These are phyloP conservation scores for Cystobasidium ongulense DNA, from an alignment of 768 basidiomycete species.

Conservation along the genomic window DNA sequence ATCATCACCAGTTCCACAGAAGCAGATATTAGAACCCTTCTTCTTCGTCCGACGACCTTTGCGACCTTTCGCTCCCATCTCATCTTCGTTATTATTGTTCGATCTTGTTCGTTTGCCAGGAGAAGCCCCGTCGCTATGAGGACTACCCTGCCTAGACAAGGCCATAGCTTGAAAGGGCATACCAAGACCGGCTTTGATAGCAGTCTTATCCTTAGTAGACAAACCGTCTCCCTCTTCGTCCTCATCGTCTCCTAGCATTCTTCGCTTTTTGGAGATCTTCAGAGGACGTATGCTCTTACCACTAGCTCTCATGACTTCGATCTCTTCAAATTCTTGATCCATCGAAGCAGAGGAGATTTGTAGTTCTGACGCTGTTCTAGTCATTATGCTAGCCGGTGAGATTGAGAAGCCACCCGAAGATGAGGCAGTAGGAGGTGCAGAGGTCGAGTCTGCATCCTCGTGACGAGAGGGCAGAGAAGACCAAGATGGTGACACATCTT, in stretches of 20 bases:
- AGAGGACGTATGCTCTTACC: constrained; percentile 13
- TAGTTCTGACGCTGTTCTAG: neutral
- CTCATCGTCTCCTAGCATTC: neutral
- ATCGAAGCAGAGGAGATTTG: neutral
- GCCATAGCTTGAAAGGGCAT: neutral
- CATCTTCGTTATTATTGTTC: neutral
- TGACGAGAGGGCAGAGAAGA: neutral
- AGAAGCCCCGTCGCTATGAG: neutral
- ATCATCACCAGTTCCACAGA: constrained; percentile 22
- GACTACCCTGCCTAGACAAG: neutral
- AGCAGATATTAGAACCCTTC: neutral
- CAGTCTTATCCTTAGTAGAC: neutral
- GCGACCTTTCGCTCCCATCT: no score
- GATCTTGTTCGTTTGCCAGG: neutral
- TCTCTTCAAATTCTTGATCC: neutral
- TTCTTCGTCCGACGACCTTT: neutral
- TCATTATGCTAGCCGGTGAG: neutral
- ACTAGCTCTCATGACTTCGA: constrained; percentile 1
- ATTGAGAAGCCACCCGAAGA: constrained; percentile 8
- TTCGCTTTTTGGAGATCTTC: constrained; percentile 9
- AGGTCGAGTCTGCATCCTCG: neutral
- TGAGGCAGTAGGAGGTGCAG: neutral
- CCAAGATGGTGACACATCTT: neutral
- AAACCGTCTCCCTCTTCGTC: neutral
- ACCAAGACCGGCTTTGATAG: neutral